phyloP scores from a whole-genome alignment of 495 filamentous ascomycete genomes.

The Saxispiralis lemnorum region DNA sequence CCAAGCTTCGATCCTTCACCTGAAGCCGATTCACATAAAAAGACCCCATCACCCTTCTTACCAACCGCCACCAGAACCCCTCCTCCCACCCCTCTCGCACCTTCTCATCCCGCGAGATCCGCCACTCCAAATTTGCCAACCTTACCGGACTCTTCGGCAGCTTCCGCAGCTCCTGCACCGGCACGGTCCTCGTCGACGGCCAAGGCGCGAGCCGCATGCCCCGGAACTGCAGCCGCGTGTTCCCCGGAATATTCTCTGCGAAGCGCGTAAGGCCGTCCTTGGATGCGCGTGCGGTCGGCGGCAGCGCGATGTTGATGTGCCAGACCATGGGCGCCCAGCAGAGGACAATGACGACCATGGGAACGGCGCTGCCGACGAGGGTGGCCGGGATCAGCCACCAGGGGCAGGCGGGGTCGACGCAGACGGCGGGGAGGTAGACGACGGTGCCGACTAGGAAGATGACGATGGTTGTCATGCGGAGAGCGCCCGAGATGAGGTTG shows the following conservation, averaged over 20 bases:
- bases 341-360: constrained; percentile 48
- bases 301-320: constrained; percentile 16
- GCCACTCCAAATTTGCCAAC: constrained; percentile 31
- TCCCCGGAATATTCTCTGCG: constrained; percentile 40
- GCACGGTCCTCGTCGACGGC: constrained; percentile 31
- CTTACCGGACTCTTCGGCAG: constrained; percentile 25
- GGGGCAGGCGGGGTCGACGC: constrained; percentile 30
- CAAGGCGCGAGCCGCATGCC: constrained; percentile 49
- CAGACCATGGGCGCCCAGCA: constrained; percentile 28
- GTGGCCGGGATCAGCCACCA: constrained; percentile 32
- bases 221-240: constrained; percentile 46
- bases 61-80: not conserved
- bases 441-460: constrained; percentile 45
- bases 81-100: not conserved
- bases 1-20: constrained; percentile 6
- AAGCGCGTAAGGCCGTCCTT: constrained; percentile 49
- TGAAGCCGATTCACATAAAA: constrained; percentile 9
- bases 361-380: constrained; percentile 40
- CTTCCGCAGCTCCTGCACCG: constrained; percentile 33
- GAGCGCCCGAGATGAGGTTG: constrained; percentile 44
- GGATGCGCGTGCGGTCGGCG: constrained; percentile 34
- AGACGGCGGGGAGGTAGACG: constrained; percentile 42
- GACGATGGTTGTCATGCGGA: constrained; percentile 57
- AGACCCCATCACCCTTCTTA: constrained; percentile 1
- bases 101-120: not conserved